These are phyloP conservation scores for Serendipita vermifera DNA, from an alignment of 768 basidiomycete species.

Conservation along the genomic window DNA sequence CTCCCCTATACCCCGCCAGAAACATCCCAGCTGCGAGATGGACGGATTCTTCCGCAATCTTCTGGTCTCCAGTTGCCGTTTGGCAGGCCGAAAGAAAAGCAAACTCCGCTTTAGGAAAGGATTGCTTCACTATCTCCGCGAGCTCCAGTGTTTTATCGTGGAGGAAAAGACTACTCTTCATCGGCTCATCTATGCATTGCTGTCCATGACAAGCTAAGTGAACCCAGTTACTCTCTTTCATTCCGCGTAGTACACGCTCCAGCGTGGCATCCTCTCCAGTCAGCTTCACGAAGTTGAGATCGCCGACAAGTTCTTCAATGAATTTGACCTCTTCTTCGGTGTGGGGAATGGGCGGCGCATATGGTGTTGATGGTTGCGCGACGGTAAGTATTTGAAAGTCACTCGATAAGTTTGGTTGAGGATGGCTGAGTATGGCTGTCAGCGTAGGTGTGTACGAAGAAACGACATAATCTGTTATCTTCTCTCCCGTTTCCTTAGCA, in stretches of 20 bases:
- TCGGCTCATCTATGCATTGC: conserved; percentile 15
- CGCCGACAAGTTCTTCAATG: too few relatives aligned
- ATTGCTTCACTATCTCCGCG: neutral
- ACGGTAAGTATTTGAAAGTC: too few relatives aligned
- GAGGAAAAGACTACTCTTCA: neutral
- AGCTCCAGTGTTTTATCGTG: neutral
- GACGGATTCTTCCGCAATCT: conserved; percentile 26
- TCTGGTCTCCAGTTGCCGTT: conserved; percentile 27
- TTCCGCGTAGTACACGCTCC: conserved; percentile 10
- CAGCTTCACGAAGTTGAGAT: too few relatives aligned
- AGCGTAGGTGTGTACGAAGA: too few relatives aligned
- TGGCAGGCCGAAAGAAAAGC: conserved; percentile 39
- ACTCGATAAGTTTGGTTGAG: too few relatives aligned
- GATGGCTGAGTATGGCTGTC: too few relatives aligned
- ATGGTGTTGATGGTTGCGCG: too few relatives aligned
- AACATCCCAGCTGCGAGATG: conserved; percentile 34
- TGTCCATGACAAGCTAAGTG: conserved; percentile 24
- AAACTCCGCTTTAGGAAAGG: conserved; percentile 20
- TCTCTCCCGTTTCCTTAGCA: too few relatives aligned
- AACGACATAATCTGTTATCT: too few relatives aligned
- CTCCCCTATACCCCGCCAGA: conserved; percentile 22
- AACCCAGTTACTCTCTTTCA: conserved; percentile 15
- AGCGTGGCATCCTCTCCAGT: conserved; percentile 10
- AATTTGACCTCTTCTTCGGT: too few relatives aligned
- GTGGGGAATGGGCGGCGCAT: too few relatives aligned